Base-by-base conservation (phyloP, 176 grass and related monocot genomes). In the Bolboschoenus planiculmis region DNA sequence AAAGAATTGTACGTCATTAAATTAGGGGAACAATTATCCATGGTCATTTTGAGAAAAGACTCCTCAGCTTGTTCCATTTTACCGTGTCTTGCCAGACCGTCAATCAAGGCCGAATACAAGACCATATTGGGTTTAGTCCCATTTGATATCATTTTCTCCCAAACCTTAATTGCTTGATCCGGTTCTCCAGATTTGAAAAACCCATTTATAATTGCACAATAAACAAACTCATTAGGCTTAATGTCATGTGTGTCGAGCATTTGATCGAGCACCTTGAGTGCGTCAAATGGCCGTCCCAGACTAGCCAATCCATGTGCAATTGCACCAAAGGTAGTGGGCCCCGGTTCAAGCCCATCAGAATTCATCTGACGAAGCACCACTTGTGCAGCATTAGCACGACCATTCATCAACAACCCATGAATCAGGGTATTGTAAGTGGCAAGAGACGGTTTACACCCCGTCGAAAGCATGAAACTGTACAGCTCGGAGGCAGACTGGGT, bases 1-100 rank as follows among this genome's bases (percentile, higher is more conserved):
- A 98, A 86, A 21, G 90, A 94, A 74, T 90, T 93, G 62, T 83
- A 98, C 35, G 95, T 98, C 86, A 91, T 81, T 83, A 95, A 59
- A 84, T 94, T 98, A 34, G 95, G 95, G 10, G 16, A 29, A 31
- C 85, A 95, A 77, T 91, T 89, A 47, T 88, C 79, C 13, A 66
- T 36, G 26, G 79, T 50, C 95, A 98, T 98, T 61, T 91, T 85
- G 15, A 15, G 46, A 78, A 95, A 91, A 24, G 91, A 85, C 55
- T 66, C 73, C 73, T 93, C 90, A 0, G 95, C 89, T 13, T 86
- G 83, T 8, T 10, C 60, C 92, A 98, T 91, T 78, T 85, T 88
- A 24, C 92, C 87, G 51, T 86, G 87, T 7, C 26, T 54, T n/a
- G 89, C 85, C 73, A 95, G 50, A 78, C 95, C 90, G 65, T 94